These are phyloP conservation scores for Galium porrigens DNA, from an alignment of 305 asterid species.

Conservation along the genomic window DNA sequence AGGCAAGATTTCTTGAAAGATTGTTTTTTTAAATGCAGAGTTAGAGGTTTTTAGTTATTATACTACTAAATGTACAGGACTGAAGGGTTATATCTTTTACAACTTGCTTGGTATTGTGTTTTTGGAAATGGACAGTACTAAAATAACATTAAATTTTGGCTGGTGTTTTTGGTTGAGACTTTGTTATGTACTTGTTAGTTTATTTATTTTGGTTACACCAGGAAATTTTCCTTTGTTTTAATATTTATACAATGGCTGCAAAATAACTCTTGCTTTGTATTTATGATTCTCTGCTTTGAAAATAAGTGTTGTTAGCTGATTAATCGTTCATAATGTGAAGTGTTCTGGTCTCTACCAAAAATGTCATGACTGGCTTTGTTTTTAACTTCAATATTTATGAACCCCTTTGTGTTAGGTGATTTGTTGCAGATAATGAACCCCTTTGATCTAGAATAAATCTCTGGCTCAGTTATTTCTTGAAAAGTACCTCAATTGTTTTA, in stretches of 20 bases:
- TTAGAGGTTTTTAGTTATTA: too few species aligned
- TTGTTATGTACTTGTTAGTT: not conserved
- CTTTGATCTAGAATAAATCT: not conserved
- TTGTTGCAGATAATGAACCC: too few species aligned
- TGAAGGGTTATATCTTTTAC: too few species aligned
- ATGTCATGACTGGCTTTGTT: not conserved
- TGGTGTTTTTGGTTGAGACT: not conserved
- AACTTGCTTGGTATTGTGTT: not conserved
- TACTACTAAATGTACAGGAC: too few species aligned
- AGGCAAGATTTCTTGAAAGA: constrained; percentile 32
- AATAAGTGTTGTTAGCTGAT: not conserved
- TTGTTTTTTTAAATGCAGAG: not conserved
- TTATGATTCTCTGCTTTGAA: not conserved
- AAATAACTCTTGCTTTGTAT: not conserved
- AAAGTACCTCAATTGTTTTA: not conserved
- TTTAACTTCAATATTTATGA: too few species aligned
- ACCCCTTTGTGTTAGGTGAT: not conserved
- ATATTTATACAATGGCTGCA: not conserved
- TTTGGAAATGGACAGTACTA: too few species aligned
- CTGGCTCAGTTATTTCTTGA: not conserved
- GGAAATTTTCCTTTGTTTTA: not conserved
- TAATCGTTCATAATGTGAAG: too few species aligned
- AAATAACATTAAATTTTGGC: too few species aligned
- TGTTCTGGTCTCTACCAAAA: too few species aligned
- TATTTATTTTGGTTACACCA: too few species aligned